These are phyloP conservation scores for Suhomyces kilbournensis DNA, from an alignment of 805 yeast genomes.

Conservation along the genomic window DNA sequence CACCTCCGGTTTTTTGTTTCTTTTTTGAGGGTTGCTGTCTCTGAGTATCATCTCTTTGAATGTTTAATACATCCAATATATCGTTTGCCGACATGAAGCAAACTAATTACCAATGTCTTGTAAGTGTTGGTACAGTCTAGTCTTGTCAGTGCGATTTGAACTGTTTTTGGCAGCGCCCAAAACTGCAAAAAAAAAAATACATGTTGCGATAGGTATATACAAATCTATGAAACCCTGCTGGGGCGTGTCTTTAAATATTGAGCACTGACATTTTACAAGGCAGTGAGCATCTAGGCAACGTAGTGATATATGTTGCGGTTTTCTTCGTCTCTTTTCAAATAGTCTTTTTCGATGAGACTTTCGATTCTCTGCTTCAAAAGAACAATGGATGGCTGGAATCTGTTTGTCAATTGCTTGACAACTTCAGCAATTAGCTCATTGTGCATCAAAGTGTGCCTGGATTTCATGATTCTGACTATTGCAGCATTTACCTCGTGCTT, in stretches of 20 bases:
- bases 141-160: neutral
- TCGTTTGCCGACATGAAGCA: slow-evolving; percentile 42
- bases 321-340: slow-evolving; percentile 65
- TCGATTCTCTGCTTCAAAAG: slow-evolving; percentile 72
- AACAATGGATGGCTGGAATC: slow-evolving; percentile 69
- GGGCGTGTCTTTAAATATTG: neutral
- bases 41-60: slow-evolving; percentile 43
- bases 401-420: slow-evolving; percentile 51
- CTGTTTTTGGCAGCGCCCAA: neutral
- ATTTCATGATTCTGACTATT: slow-evolving; percentile 82
- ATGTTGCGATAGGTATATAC: neutral
- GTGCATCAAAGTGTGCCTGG: slow-evolving; percentile 58
- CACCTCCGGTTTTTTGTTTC: slow-evolving; percentile 30
- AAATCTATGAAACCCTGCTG: neutral
- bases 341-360: slow-evolving; percentile 76
- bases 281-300: slow-evolving; percentile 41
- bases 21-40: slow-evolving; percentile 41
- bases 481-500: slow-evolving; percentile 77
- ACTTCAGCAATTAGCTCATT: slow-evolving; percentile 67
- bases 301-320: slow-evolving; percentile 62
- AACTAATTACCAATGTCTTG: neutral
- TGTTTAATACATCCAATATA: slow-evolving; percentile 73
- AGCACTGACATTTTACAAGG: neutral
- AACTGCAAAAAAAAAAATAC: neutral
- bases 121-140: neutral